Evolutionary conservation across 2,329 filamentous ascomycete species (phyloP), one percentile per base, ranked within the genome.

Genomic region (Sporothrix luriei): DNA sequence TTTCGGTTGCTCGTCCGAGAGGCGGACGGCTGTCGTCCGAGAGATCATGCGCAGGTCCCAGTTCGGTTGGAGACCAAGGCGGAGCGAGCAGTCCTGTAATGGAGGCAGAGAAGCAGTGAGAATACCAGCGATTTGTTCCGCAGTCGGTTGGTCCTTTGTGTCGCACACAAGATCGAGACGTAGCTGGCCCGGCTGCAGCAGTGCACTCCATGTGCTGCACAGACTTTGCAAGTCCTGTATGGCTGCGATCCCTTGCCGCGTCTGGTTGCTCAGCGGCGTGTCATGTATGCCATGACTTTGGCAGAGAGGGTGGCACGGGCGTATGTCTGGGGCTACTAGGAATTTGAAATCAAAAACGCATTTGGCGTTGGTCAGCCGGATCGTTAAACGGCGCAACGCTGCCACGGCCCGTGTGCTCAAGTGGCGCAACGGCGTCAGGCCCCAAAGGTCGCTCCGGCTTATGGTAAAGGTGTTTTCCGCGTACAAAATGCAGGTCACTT

Each of bases 391-490:
- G 21, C 65, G 65, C 5, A 68, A 51, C 52, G 65, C 57, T 4
- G 40, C n/a, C 19, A 26, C 51, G 40, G 24, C 38, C 13, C 16
- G 38, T 57, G 19, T 26, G 21, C 38, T 29, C 38, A 68, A 19
- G 38, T 29, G 21, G 1, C 52, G 52, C 40, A 68, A 21, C 0
- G 66, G 66, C 14, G 9, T 7, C 38, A 68, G 52, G n/a, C 66
- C 66, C 52, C 66, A 68, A 1, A 49, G 9, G 11, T 68, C 66
- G 40, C 66, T 59, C 24, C 66, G 52, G 40, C 66, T 49, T 21
- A 59, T 57, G 24, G 66, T 59, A 14, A 68, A 68, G 19, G 21
- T 11, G n/a, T 68, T 68, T 14, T 68, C 66, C 52, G 66, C 48
- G 19, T 68, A 68, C 5, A 68, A 38, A 33, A 68, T 57, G 16